Evolutionary conservation across 129 eudicot species (phyloP).

Genomic region (Silybum marianum): DNA sequence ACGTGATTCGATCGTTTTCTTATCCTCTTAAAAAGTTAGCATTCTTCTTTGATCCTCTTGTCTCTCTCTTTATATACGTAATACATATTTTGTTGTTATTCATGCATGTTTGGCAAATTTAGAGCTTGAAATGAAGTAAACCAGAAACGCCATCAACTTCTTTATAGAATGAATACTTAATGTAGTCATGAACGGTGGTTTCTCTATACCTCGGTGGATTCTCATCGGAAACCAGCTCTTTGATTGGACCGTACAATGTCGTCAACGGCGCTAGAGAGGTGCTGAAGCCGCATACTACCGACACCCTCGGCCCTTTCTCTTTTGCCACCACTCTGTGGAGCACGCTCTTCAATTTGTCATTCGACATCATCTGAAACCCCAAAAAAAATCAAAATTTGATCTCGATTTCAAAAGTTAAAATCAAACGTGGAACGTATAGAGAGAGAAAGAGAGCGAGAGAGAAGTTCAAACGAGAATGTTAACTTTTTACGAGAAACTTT

Average conservation of each 20-base stretch:
- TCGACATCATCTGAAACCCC: conserved; percentile 31
- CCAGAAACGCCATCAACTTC: conserved; percentile 37
- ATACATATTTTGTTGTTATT: too few species aligned
- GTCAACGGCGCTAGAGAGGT: conserved; percentile 21
- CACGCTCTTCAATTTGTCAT: conserved; percentile 46
- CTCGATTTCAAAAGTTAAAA: neutral
- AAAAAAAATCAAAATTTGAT: neutral
- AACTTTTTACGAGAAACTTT: too few species aligned
- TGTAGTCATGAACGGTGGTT: conserved; percentile 30
- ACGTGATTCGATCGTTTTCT: too few species aligned
- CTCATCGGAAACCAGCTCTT: conserved; percentile 42
- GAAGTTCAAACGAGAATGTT: too few species aligned
- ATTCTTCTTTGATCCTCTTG: too few species aligned
- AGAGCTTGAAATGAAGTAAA: conserved; percentile 33
- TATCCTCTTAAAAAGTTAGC: too few species aligned
- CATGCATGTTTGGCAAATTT: neutral
- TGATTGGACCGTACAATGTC: conserved; percentile 44
- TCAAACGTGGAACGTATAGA: too few species aligned
- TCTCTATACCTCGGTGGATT: conserved; percentile 40
- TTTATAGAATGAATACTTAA: conserved; percentile 8
- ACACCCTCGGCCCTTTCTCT: conserved; percentile 27
- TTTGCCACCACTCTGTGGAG: conserved; percentile 47
- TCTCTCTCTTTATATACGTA: too few species aligned
- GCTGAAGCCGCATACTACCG: conserved; percentile 31
- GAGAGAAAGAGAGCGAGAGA: too few species aligned